These are phyloP conservation scores for Aspergillus asperescens DNA, from an alignment of 495 filamentous ascomycete species.

Conservation along the genomic window DNA sequence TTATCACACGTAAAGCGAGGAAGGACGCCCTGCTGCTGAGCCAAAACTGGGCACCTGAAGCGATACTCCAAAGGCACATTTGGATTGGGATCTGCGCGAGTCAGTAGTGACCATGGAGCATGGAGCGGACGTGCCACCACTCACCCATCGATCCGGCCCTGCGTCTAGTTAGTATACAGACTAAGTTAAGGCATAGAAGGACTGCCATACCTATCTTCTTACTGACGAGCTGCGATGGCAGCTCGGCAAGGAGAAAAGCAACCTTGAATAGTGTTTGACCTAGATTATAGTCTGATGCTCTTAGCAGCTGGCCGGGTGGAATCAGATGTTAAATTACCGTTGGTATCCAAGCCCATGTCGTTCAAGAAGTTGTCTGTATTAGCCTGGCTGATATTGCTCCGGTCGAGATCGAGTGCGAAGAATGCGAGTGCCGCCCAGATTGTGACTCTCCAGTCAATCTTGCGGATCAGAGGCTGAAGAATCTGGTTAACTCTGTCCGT, in stretches of 20 bases:
- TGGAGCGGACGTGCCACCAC: background rate
- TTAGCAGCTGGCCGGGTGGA: slow-evolving; percentile 48
- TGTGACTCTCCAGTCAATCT: slow-evolving; percentile 35
- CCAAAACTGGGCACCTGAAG: slow-evolving; percentile 14
- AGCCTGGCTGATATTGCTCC: slow-evolving; percentile 52
- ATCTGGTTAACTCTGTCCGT: background rate
- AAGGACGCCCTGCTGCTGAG: slow-evolving; percentile 24
- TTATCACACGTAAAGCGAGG: slow-evolving; percentile 26
- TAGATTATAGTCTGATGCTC: slow-evolving; percentile 67
- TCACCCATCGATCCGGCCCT: slow-evolving; percentile 58
- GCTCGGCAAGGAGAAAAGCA: slow-evolving; percentile 60
- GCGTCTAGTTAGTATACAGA: slow-evolving; percentile 22
- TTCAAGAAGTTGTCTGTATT: slow-evolving; percentile 50
- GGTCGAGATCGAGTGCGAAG: slow-evolving; percentile 53
- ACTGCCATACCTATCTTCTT: slow-evolving; percentile 50
- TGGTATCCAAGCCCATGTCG: slow-evolving; percentile 48
- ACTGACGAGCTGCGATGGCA: slow-evolving; percentile 66
- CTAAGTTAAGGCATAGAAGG: background rate
- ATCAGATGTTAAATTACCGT: slow-evolving; percentile 34
- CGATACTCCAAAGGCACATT: slow-evolving; percentile 32
- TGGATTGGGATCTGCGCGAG: background rate
- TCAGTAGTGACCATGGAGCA: background rate
- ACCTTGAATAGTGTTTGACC: slow-evolving; percentile 68
- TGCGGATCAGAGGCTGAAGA: slow-evolving; percentile 1
- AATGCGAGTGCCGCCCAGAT: slow-evolving; percentile 51